Evolutionary conservation across 2,329 filamentous ascomycete species (phyloP), one percentile per base, ranked within the genome.

Genomic region (Aureobasidium sp.): DNA sequence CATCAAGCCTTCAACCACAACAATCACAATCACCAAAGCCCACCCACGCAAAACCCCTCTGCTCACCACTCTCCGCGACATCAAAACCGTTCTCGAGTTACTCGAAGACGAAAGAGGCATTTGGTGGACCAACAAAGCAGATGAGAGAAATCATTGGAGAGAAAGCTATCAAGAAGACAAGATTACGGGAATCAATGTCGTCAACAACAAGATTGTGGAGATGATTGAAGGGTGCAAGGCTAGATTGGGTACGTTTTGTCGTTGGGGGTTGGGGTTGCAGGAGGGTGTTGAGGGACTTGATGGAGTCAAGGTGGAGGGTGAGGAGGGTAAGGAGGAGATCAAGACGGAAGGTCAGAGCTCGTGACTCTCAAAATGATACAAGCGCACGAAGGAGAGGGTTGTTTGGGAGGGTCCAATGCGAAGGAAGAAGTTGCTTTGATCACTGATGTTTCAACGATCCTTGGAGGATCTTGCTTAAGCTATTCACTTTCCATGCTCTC

Each of bases 251-350:
- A 31, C 17, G 2, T 45, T 58, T 9, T 47, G 54, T 47, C 39
- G 53, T 12, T 56, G 53, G 42, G 37, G 29, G 17, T n/a, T 45
- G 42, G 54, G 54, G 14, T 3, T 58, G 1, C 19, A 33, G 6
- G 53, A 45, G 15, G 54, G 54, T n/a, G 54, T 58, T 47, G 54
- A 58, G 54, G 54, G 54, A 7, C 14, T 58, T 22, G 42, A 47
- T 17, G 53, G 11, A 9, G 37, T 29, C 17, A n/a, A 31, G 37
- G 24, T 17, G 12, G 39, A 45, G 27, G 14, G 5, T 24, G 0
- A 8, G 2, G 12, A 31, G 14, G 24, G 53, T 57, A 1, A 27
- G 40, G 39, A 45, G 8, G 53, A 33, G 31, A 9, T 57, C 3
- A 27, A 47, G 40, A 37, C 35, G 40, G 52, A 42, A 14, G 27